These are phyloP conservation scores for Talaromyces wortmannii DNA, from an alignment of 495 filamentous ascomycete species.

Conservation along the genomic window DNA sequence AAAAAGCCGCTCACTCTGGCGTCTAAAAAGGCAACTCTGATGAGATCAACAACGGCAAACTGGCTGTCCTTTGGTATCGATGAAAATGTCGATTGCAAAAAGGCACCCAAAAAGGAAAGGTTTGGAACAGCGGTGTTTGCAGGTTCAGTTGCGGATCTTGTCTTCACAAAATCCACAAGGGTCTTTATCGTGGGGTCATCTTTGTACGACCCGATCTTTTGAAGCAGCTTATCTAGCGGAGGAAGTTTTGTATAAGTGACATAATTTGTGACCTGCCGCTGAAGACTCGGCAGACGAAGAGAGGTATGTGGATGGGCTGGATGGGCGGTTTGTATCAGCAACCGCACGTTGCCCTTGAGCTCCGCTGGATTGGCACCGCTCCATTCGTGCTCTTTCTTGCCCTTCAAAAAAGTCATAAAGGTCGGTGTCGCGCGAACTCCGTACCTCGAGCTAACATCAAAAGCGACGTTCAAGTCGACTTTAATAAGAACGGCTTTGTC, in stretches of 20 bases:
- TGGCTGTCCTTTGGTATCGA: conserved; percentile 34
- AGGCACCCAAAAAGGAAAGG: conserved; percentile 36
- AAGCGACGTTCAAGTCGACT: conserved; percentile 65
- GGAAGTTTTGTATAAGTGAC: conserved; percentile 74
- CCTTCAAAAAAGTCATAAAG: conserved; percentile 80
- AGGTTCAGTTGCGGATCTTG: conserved; percentile 29
- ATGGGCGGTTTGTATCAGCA: conserved; percentile 70
- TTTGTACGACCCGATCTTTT: conserved; percentile 56
- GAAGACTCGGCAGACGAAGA: conserved; percentile 63
- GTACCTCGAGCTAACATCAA: conserved; percentile 61
- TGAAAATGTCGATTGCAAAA: conserved; percentile 20
- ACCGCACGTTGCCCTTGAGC: conserved; percentile 63
- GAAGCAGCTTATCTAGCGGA: conserved; percentile 74
- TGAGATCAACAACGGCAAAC: conserved; percentile 79
- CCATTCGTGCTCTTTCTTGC: conserved; percentile 74
- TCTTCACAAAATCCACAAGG: conserved; percentile 59
- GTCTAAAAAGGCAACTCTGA: conserved; percentile 71
- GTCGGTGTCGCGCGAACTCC: conserved; percentile 74
- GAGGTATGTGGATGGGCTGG: conserved; percentile 70
- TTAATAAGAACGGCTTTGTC: conserved; percentile 70
- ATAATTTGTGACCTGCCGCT: conserved; percentile 52
- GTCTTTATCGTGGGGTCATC: conserved; percentile 45
- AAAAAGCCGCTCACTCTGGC: conserved; percentile 80
- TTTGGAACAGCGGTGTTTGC: conserved; percentile 49
- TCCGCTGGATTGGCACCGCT: conserved; percentile 62